These are phyloP conservation scores for Claviceps africana DNA, from an alignment of 2,329 filamentous ascomycete species.

Conservation along the genomic window DNA sequence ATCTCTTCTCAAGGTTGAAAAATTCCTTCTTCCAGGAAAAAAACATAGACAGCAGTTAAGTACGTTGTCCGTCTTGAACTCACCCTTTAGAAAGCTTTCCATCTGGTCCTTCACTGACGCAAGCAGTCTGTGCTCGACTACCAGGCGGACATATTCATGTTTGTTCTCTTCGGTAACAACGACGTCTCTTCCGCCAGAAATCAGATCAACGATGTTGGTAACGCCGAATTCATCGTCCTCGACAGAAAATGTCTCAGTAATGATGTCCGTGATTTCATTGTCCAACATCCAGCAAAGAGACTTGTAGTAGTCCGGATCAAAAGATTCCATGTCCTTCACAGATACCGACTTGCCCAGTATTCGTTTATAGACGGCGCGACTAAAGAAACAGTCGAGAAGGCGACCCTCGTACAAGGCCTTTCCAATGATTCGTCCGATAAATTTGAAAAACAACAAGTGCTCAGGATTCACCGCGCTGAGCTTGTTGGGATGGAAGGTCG, in stretches of 20 bases:
- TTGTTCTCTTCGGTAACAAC: slow-evolving; percentile 96
- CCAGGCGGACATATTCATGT: slow-evolving; percentile 86
- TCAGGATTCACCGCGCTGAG: slow-evolving; percentile 88
- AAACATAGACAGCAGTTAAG: not conserved
- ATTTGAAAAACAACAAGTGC: slow-evolving; percentile 97
- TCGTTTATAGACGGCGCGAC: slow-evolving; percentile 93
- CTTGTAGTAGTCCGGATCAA: slow-evolving; percentile 98
- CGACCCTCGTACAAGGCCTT: slow-evolving; percentile 95
- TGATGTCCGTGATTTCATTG: slow-evolving; percentile 96
- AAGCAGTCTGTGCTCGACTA: slow-evolving; percentile 86
- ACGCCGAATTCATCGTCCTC: slow-evolving; percentile 92
- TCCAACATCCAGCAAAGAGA: slow-evolving; percentile 96
- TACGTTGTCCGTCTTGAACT: slow-evolving; percentile 12
- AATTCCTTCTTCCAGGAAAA: not conserved
- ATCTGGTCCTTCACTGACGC: slow-evolving; percentile 90
- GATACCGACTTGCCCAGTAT: slow-evolving; percentile 91
- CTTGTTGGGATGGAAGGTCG: slow-evolving; percentile 96
- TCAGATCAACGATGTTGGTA: slow-evolving; percentile 72
- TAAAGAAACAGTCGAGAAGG: slow-evolving; percentile 96
- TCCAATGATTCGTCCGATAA: slow-evolving; percentile 95
- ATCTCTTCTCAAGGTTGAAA: not conserved
- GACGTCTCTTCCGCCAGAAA: slow-evolving; percentile 78
- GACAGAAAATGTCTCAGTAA: slow-evolving; percentile 89
- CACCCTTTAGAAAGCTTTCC: slow-evolving; percentile 78
- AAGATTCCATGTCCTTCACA: slow-evolving; percentile 98